Percentiles rank a stretch among this genome's conserved stretches.
These are phyloP conservation scores for Otatea glauca DNA, from an alignment of 176 grass and related monocot genomes.

Conservation along the genomic window DNA sequence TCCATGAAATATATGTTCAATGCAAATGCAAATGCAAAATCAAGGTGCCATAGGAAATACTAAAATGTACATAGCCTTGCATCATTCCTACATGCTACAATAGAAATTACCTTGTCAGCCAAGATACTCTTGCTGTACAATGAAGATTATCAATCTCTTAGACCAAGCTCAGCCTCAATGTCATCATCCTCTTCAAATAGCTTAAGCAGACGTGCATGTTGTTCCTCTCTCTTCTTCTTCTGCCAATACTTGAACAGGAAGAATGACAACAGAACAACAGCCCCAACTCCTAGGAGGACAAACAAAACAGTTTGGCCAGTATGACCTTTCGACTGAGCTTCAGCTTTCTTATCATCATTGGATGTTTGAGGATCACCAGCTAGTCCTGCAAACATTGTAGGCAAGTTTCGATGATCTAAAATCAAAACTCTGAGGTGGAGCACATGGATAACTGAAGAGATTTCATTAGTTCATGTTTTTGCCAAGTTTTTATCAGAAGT, in stretches of 20 bases:
- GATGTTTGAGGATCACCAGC: slow-evolving; percentile 62
- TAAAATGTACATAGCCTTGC: not conserved
- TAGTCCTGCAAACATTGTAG: slow-evolving; percentile 55
- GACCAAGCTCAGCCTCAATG: slow-evolving; percentile 79
- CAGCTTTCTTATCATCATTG: slow-evolving; percentile 59
- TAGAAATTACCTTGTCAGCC: slow-evolving; percentile 58
- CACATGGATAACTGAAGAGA: not conserved
- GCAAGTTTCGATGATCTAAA: slow-evolving; percentile 36
- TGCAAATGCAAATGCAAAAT: slow-evolving; percentile 1
- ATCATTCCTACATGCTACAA: not conserved
- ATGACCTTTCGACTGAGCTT: slow-evolving; percentile 58
- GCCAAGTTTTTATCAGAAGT: not conserved
- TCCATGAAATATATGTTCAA: not conserved
- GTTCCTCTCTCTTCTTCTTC: slow-evolving; percentile 94
- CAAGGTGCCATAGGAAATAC: not conserved
- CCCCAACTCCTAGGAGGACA: slow-evolving; percentile 61
- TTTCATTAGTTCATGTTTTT: slow-evolving; percentile 6
- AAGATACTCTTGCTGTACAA: slow-evolving; percentile 61
- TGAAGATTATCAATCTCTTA: slow-evolving; percentile 65
- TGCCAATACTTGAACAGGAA: slow-evolving; percentile 94
- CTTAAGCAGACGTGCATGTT: slow-evolving; percentile 83
- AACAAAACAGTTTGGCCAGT: slow-evolving; percentile 68
- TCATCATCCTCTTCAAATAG: slow-evolving; percentile 92
- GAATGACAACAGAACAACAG: slow-evolving; percentile 56
- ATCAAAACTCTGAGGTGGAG: not conserved